Conservation (phyloP, 345 rosid genomes). For the Citrus unshiu region DNA sequence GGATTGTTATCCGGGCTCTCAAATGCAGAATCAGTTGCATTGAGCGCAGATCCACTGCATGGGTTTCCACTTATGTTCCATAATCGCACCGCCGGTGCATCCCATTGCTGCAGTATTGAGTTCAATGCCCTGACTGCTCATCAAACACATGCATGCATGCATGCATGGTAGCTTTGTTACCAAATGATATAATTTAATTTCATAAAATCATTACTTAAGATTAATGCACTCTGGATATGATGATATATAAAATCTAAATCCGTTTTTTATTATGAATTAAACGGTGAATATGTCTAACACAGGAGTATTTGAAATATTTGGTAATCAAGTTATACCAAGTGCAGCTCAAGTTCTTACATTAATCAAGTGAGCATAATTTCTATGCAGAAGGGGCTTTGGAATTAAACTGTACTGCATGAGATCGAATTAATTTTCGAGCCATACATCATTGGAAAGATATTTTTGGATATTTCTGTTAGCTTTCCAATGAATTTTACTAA, state of each 20-base stretch:
- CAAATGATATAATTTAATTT: not conserved
- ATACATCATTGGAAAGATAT: no score
- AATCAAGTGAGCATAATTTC: no score
- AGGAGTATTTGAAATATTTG: no score
- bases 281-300: not conserved
- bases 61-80: slow-evolving; percentile 35
- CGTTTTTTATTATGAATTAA: no score
- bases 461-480: no score
- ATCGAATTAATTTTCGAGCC: no score
- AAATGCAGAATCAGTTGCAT: not conserved
- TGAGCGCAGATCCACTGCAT: slow-evolving; percentile 26
- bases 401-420: no score
- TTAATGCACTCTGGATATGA: no score
- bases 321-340: no score
- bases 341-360: no score
- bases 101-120: slow-evolving; percentile 26
- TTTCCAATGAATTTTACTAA: no score
- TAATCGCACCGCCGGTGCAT: not conserved
- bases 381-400: no score
- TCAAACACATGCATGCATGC: not conserved
- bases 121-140: slow-evolving; percentile 27
- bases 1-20: slow-evolving; percentile 18
- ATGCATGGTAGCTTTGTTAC: not conserved
- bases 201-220: not conserved
- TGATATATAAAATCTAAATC: not conserved